phyloP scores from a whole-genome alignment of 345 rosid genomes.

The Camelina laxa region DNA sequence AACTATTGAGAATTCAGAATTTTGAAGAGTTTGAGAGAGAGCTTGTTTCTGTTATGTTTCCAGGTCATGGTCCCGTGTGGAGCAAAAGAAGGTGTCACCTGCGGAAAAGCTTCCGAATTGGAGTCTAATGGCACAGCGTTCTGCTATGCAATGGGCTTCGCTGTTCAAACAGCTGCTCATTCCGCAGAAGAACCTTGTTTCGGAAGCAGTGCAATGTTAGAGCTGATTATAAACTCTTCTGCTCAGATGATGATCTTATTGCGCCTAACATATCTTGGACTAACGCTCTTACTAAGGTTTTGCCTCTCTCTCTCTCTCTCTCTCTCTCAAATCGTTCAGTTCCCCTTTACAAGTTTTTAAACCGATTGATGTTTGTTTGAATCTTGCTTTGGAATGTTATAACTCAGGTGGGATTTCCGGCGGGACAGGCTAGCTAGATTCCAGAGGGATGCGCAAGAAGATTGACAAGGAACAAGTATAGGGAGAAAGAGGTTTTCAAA shows the following conservation, averaged over 20 bases:
- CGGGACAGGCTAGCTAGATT: conserved; percentile 57
- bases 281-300: conserved; percentile 55
- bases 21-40: neutral
- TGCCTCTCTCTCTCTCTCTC: conserved; percentile 18
- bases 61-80: conserved; percentile 82
- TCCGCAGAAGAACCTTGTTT: conserved; percentile 57
- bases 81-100: conserved; percentile 58
- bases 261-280: conserved; percentile 30
- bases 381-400: conserved; percentile 10
- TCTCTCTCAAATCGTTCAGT: neutral
- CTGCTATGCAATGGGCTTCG: conserved; percentile 73
- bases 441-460: conserved; percentile 55
- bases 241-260: neutral
- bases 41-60: conserved; percentile 26
- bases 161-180: conserved; percentile 47
- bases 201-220: conserved; percentile 67
- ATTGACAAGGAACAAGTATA: conserved; percentile 51
- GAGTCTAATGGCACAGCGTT: conserved; percentile 79
- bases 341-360: neutral
- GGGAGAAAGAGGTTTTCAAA: conserved; percentile 11
- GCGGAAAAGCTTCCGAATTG: conserved; percentile 75
- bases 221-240: conserved; percentile 55
- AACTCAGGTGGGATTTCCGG: conserved; percentile 23
- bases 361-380: neutral
- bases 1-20: conserved; percentile 9